Base-by-base conservation (phyloP, 192 early-diverging fungal genomes). In the Coemansia sp. region DNA sequence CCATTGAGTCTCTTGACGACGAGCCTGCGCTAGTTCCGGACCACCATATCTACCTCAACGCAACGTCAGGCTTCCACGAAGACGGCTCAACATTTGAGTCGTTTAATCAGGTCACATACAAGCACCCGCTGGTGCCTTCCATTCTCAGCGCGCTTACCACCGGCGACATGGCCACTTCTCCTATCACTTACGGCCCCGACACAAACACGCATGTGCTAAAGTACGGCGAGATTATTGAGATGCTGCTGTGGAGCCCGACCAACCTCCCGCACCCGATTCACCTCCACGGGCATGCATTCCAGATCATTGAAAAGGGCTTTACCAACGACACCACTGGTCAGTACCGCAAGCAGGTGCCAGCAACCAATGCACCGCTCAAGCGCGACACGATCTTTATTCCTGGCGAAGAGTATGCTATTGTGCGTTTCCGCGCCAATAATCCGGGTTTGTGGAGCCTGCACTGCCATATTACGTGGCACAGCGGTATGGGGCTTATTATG, bases 231-330 rank as follows among this genome's bases (percentile, higher is more conserved):
- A 76, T 85, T 53, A 52, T 90, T 38, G 87, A 94, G 74, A 76
- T 93, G 60, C 74, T 89, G 49, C 74, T 93, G 53, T 87, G 83
- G 74, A 95, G 90, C 68, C 58, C 82, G 16, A 88, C 90, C 58
- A 54, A 62, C 48, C 84, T 86, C 35, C 73, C 75, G 47, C 93
- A 95, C 38, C 63, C 83, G 67, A 78, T 93, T 82, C 93, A 95
- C 71, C 73, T 93, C 12, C 93, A 95, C 69, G 93, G 93, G 5
- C 91, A 95, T 69, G 64, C 64, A 7, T 95, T 95, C 86, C 89
- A 93, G 73, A 78, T 95, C 53, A 81, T 88, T 19, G 85, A 82
- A 48, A 81, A 7, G 91, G 84, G 87, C 55, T 59, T 49, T 62
- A 18, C n/a, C 6, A 23, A 18, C 9, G 19, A 51, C 19, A 51